Base-by-base conservation (phyloP, 2,329 filamentous ascomycete genomes). In the Ophiostoma ulmi region DNA sequence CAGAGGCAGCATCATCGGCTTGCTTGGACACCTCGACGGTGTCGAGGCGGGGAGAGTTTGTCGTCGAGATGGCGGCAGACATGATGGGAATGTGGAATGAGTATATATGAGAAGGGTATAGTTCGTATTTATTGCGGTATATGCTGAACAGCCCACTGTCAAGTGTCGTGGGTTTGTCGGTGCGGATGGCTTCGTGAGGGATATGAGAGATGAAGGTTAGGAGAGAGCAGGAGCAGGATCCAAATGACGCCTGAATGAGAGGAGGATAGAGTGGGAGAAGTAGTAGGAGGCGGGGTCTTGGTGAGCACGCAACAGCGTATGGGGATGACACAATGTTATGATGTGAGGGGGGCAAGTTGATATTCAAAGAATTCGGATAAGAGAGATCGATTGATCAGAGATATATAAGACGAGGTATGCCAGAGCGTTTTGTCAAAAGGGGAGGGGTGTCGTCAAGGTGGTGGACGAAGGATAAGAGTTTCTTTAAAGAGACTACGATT, bases 21-120 rank as follows among this genome's bases (percentile, higher is more conserved):
- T 81, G 76, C 75, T 82, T 85, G 72, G 78, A 78, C 73, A 80
- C 79, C 72, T 78, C 73, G 71, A 80, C 78, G 65, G 77, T 74
- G 39, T 76, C 74, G 22, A 78, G 73, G 61, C 76, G 77, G 35
- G 80, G 81, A 74, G 80, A 81, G 78, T 58, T 70, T 55, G 26
- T 35, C 63, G 67, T 67, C 20, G 69, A 68, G 31, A 65, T 41
- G 48, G 63, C 67, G 26, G 67, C 61, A n/a, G 71, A 67, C 10
- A 44, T 35, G 68, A 70, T 3, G 48, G 41, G 52, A 13, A 64
- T 36, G 63, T 52, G 17, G n/a, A 7, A 63, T 31, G 55, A 14
- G 48, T 44, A n/a, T 38, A 22, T 14, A 41, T 20, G 10, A 22
- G 20, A 38, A n/a, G 35, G 17, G 61, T 64, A 38, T 38, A 64